phyloP scores from a whole-genome alignment of 768 basidiomycete genomes.

The Mrakia frigida region DNA sequence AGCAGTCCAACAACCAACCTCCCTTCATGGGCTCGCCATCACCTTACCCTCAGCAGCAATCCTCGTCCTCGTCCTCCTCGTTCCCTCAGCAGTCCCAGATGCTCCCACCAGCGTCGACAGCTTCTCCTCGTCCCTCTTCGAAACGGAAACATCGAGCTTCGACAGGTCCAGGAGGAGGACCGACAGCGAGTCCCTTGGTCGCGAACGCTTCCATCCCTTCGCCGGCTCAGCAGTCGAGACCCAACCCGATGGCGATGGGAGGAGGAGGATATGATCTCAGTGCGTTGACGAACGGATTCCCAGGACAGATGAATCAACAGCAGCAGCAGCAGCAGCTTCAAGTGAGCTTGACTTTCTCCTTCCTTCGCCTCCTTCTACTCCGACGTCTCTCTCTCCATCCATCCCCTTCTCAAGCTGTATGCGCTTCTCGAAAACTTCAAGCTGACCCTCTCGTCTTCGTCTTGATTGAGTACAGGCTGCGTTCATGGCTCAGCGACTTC shows the following conservation, averaged over 20 bases:
- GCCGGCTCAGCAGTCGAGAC: conserved; percentile 16
- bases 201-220: conserved; percentile 16
- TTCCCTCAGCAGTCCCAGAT: conserved; percentile 16
- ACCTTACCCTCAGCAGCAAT: background rate
- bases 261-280: background rate
- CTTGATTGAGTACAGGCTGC: background rate
- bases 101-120: conserved; percentile 3
- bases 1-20: background rate
- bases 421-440: background rate
- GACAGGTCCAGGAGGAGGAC: background rate
- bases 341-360: conserved; percentile 2
- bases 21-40: conserved; percentile 11
- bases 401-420: background rate
- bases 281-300: background rate
- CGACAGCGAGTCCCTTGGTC: background rate
- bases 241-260: conserved; percentile 19
- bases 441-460: background rate
- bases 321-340: background rate
- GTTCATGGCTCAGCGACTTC: conserved; percentile 32
- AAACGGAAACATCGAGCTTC: conserved; percentile 1
- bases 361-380: too few species aligned
- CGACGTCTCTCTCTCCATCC: background rate
- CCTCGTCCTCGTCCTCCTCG: background rate
- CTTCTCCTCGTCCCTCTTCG: background rate
- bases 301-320: conserved; percentile 4